Base-by-base conservation (phyloP, 73 alveolate genomes). In the Paraurostyla sp. region DNA sequence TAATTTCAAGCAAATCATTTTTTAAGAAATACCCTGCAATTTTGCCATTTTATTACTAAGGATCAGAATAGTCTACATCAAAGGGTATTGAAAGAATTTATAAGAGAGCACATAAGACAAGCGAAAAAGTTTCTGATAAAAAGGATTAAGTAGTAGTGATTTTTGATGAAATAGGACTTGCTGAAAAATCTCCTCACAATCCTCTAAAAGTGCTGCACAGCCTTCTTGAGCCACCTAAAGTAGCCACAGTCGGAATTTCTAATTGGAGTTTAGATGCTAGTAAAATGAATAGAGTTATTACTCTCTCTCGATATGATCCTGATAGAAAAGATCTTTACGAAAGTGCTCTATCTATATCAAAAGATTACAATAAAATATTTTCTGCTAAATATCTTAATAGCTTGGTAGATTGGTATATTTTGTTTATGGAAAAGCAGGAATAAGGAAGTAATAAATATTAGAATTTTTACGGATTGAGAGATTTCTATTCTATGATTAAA, bases 401-500 rank as follows among this genome's bases (percentile, higher is more conserved):
- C 7, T n/a, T 45, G 2, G 78, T 73, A 43, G 87, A 84, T 41
- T 56, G 88, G 76, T 58, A 54, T 51, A 54, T 45, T 9, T 51
- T 3, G 30, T 73, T 20, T 50, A 73, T 73, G 42, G 71, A 48
- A n/a, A 73, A 83, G 41, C 62, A 71, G 73, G 63, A 65, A 43
- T 25, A 36, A 4, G 25, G 58, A 42, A 25, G 22, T 0, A n/a
- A 57, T 23, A 41, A 92, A 0, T 22, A 56, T 11, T 29, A 40
- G n/a, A 95, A 95, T 87, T 95, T 93, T 75, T 97, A 95, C 73
- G 98, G 98, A 16, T 88, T 92, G 29, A 93, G 98, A 57, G 98
- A 95, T 76, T 95, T 93, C 93, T 95, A 93, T 80, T 91, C 87
- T 57, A 27, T 93, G 29, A 88, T 89, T 51, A 58, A 69, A 73